Evolutionary conservation across 345 rosid species (phyloP).

Genomic region (Brassica carinata): DNA sequence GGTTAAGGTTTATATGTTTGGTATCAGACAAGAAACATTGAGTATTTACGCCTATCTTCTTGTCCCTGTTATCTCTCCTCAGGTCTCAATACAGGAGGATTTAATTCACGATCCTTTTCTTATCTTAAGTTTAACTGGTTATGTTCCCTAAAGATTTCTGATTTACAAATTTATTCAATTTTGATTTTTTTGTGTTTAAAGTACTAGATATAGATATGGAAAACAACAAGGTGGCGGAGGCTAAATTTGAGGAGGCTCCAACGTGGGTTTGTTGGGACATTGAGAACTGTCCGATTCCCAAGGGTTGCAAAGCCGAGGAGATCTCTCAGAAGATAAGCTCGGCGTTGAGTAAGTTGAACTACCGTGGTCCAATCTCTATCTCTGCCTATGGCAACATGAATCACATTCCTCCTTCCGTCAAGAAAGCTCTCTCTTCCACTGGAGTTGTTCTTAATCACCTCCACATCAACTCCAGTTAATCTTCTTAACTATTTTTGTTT

Average conservation of each 20-base stretch:
- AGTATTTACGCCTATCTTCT: too few species aligned
- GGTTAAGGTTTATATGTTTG: too few species aligned
- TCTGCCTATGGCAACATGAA: constrained; percentile 5
- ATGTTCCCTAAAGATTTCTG: too few species aligned
- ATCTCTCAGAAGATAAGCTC: neutral
- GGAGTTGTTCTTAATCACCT: neutral
- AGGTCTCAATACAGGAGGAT: too few species aligned
- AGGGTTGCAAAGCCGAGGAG: neutral
- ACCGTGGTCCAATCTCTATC: constrained; percentile 5
- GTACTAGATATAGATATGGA: neutral
- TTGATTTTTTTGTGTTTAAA: neutral
- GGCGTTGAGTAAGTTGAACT: neutral
- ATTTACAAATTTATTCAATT: neutral
- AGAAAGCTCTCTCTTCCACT: neutral
- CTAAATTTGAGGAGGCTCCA: neutral
- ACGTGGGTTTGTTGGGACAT: constrained; percentile 13
- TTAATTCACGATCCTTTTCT: too few species aligned
- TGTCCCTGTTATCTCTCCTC: too few species aligned
- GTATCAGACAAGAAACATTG: too few species aligned
- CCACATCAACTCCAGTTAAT: neutral
- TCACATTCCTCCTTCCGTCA: neutral
- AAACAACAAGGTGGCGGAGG: neutral
- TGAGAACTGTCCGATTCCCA: neutral
- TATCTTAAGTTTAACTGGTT: neutral
- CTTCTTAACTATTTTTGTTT: neutral